Evolutionary conservation across 2,329 filamentous ascomycete genomes (phyloP).

Genomic region (Aspergillus intermedius): DNA sequence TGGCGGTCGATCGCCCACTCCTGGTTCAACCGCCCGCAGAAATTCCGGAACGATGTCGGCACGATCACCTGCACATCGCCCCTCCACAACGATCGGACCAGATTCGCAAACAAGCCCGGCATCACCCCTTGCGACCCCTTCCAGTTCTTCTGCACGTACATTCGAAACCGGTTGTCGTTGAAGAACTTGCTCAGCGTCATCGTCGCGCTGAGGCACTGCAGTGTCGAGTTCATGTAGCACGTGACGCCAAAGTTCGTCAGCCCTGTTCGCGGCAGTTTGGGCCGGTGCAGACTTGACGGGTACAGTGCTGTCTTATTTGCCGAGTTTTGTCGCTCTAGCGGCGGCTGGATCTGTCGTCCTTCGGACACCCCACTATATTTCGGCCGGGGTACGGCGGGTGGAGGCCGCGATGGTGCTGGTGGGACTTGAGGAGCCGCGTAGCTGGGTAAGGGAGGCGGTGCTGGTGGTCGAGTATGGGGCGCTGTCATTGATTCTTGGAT

Average conservation of each 20-base stretch:
- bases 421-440: constrained; percentile 46
- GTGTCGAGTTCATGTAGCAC: constrained; percentile 87
- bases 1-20: constrained; percentile 69
- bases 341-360: constrained; percentile 42
- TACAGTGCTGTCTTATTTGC: constrained; percentile 40
- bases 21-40: constrained; percentile 58
- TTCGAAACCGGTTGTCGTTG: constrained; percentile 55
- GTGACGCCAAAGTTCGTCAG: constrained; percentile 74
- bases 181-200: constrained; percentile 57
- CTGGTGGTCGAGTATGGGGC: constrained; percentile 25
- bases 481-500: constrained; percentile 53
- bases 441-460: constrained; percentile 25
- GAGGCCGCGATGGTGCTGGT: constrained; percentile 56
- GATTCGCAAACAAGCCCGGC: constrained; percentile 55
- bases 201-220: constrained; percentile 77
- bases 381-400: constrained; percentile 59
- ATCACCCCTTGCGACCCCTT: constrained; percentile 59
- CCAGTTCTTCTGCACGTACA: constrained; percentile 57
- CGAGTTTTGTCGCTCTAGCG: constrained; percentile 40
- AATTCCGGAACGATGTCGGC: constrained; percentile 58
- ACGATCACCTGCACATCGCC: constrained; percentile 46
- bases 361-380: constrained; percentile 79
- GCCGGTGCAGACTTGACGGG: constrained; percentile 35
- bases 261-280: constrained; percentile 60
- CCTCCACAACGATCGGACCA: constrained; percentile 58